These are phyloP conservation scores for Trametes cingulata DNA, from an alignment of 768 basidiomycete genomes.

Conservation along the genomic window DNA sequence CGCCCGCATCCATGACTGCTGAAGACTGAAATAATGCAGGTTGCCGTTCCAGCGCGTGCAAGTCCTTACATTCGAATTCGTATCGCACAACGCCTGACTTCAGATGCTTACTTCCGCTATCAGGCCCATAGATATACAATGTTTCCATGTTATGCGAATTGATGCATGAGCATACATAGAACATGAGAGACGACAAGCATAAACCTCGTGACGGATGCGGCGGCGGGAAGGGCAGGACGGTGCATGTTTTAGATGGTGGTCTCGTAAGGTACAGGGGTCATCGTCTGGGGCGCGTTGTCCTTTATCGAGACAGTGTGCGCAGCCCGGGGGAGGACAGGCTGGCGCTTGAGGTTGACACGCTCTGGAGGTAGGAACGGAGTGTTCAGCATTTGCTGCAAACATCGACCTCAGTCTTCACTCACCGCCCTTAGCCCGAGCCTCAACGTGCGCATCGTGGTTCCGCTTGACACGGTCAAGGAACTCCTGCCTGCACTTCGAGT, in stretches of 20 bases:
- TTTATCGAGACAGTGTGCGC: constrained; percentile 69
- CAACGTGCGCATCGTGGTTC: constrained; percentile 93
- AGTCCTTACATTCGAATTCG: not conserved
- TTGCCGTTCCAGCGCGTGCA: not conserved
- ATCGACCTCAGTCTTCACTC: constrained; percentile 36
- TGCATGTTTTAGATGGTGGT: constrained; percentile 76
- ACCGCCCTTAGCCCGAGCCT: constrained; percentile 86
- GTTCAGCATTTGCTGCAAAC: not conserved
- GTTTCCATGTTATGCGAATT: constrained; percentile 24
- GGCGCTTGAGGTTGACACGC: constrained; percentile 81
- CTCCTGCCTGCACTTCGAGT: constrained; percentile 97
- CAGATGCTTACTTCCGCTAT: not conserved
- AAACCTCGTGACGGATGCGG: constrained; percentile 16
- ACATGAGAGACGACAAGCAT: constrained; percentile 20
- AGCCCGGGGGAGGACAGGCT: constrained; percentile 80
- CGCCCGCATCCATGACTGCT: not conserved
- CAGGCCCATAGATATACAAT: constrained; percentile 14
- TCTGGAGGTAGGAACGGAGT: constrained; percentile 44
- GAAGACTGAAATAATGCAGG: not conserved
- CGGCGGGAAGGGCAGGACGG: not conserved
- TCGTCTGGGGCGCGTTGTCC: constrained; percentile 88
- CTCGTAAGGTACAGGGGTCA: constrained; percentile 92
- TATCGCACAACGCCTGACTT: no score
- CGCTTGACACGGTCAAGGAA: constrained; percentile 96
- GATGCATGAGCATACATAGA: constrained; percentile 22